These are phyloP conservation scores for Quercus dentata DNA, from an alignment of 306 rosid genomes.

Conservation along the genomic window DNA sequence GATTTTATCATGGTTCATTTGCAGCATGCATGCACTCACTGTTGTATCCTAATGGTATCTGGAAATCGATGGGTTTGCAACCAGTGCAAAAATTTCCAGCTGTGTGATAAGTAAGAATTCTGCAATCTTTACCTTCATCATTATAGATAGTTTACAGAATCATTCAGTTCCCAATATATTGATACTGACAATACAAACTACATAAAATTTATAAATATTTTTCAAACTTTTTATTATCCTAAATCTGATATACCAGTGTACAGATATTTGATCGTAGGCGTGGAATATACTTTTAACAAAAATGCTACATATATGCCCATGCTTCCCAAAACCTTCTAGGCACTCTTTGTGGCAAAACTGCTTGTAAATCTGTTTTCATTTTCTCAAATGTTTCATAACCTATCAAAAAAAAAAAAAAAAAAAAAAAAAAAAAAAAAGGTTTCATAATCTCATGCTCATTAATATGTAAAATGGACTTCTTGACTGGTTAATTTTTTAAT, in stretches of 20 bases:
- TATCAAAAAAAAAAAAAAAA: no score
- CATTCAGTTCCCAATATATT: neutral
- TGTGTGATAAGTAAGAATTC: conserved; percentile 81
- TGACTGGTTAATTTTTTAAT: neutral
- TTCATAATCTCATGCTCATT: no score
- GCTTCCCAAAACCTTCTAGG: no score
- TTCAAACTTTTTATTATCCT: neutral
- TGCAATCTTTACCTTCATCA: conserved; percentile 12
- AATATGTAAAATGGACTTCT: neutral
- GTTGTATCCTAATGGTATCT: conserved; percentile 83
- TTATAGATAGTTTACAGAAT: neutral
- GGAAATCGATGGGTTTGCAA: conserved; percentile 88
- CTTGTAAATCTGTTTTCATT: neutral
- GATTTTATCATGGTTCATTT: conserved; percentile 98
- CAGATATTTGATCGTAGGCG: neutral
- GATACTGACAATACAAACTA: neutral
- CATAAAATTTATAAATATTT: neutral
- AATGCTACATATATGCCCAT: no score
- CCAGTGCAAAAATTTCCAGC: conserved; percentile 87
- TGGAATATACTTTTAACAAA: neutral
- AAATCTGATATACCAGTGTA: neutral
- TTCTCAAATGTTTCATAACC: neutral
- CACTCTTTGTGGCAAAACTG: no score
- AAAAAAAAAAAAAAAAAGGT: no score
- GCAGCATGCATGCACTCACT: conserved; percentile 79